Base-by-base conservation (phyloP, 495 filamentous ascomycete species). In the Tuber umbilicatum region DNA sequence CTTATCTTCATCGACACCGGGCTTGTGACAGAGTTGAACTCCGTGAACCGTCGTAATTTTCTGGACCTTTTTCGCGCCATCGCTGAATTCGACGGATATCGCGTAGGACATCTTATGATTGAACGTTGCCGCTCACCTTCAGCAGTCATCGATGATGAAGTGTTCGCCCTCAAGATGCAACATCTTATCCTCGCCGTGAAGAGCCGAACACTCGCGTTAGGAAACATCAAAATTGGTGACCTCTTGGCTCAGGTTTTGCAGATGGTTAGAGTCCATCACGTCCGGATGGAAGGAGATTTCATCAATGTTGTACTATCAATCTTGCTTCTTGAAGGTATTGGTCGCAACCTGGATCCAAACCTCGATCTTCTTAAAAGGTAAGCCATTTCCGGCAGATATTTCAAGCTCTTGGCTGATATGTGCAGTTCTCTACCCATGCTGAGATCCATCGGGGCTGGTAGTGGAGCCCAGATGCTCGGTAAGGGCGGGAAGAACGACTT, bases 271-370 rank as follows among this genome's bases (percentile, higher is more conserved):
- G 85, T 86, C 23, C 94, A 99, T 81, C 96, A 99, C 81, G 96
- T 99, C 2, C 88, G 96, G 14, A 88, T 99, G 43, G 96, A 98
- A 81, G 96, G 96, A 2, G 96, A 99, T 82, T 99, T 97, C 83
- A 94, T 98, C 73, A 99, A 99, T 81, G 95, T 99, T 3, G 94
- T 99, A 27, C 92, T 99, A 72, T 94, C 91, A 43, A 97, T 97
- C 70, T 86, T 99, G 50, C 86, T 99, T 2, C 86, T 99, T 2
- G 96, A 99, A 81, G 96, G 96, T 0, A 98, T 99, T 75, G 96
- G 96, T 1, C 87, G 96, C 67, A 91, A 85, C 75, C 85, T 99
- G 43, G 89, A 99, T 82, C 95, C 95, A 0, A 85, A 93, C 47
- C 84, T 97, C 38, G 96, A 99, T 84, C 85, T 99, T 5, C 90